Conservation (phyloP, 2,329 filamentous ascomycete genomes). For the Exserohilum rostratum region DNA sequence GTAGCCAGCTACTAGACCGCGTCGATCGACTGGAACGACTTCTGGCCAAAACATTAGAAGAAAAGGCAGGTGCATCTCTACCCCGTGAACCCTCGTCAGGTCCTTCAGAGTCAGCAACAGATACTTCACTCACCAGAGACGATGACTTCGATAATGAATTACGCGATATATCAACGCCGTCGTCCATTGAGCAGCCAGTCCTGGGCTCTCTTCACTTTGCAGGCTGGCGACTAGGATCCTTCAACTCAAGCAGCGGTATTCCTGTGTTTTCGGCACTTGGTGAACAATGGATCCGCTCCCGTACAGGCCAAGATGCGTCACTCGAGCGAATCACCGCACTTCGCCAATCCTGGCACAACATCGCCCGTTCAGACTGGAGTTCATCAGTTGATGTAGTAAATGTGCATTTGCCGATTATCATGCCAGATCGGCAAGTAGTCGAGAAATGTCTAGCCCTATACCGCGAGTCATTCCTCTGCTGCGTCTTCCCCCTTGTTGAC, state of each 20-base stretch:
- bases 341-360: background rate
- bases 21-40: background rate
- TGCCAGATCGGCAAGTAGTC: background rate
- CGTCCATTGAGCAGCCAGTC: background rate
- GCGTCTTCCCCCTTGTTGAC: background rate
- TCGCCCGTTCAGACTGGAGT: background rate
- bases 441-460: background rate
- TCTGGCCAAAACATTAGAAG: background rate
- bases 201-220: conserved; percentile 1
- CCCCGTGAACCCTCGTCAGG: background rate
- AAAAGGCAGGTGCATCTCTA: background rate
- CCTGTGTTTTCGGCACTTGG: background rate
- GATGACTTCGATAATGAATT: background rate
- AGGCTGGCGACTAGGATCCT: background rate
- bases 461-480: background rate
- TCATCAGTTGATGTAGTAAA: background rate
- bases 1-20: background rate
- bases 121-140: background rate
- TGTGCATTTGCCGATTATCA: background rate
- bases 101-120: background rate
- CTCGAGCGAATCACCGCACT: background rate
- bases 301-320: background rate
- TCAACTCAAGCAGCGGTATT: background rate
- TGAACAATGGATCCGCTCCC: background rate
- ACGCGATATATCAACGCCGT: background rate